Conservation (phyloP, 139 green algal species). For the Pycnococcus provasolii region DNA sequence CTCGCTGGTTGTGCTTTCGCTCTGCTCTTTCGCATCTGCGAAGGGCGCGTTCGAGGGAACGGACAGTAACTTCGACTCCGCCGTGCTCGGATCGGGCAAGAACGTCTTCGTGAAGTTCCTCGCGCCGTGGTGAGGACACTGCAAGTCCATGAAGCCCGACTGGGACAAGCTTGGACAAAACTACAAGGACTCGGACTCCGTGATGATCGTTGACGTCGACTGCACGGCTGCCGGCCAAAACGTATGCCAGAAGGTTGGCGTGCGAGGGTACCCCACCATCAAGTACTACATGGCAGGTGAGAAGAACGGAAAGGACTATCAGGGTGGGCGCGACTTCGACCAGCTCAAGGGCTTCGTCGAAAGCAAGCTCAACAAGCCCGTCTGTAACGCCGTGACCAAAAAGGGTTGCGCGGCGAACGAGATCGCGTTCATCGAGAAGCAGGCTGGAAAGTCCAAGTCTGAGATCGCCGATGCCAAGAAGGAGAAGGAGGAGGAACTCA, state of each 20-base stretch:
- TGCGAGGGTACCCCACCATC: slow-evolving; percentile 31
- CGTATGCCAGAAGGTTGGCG: slow-evolving; percentile 23
- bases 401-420: slow-evolving; percentile 26
- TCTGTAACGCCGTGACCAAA: slow-evolving; percentile 25
- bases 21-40: not conserved
- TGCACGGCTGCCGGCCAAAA: slow-evolving; percentile 26
- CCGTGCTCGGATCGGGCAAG: slow-evolving; percentile 19
- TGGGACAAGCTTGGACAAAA: slow-evolving; percentile 28
- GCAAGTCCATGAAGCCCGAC: slow-evolving; percentile 32
- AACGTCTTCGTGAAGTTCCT: slow-evolving; percentile 29
- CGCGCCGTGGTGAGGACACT: slow-evolving; percentile 34
- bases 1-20: too few species aligned
- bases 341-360: slow-evolving; percentile 15
- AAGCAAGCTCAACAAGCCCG: slow-evolving; percentile 18
- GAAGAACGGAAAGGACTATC: slow-evolving; percentile 30
- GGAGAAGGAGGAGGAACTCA: slow-evolving; percentile 10
- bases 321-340: slow-evolving; percentile 19
- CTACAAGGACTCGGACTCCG: slow-evolving; percentile 8
- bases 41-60: slow-evolving; percentile 8
- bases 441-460: slow-evolving; percentile 4
- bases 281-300: slow-evolving; percentile 26
- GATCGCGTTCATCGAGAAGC: slow-evolving; percentile 24
- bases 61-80: slow-evolving; percentile 27
- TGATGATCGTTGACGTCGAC: slow-evolving; percentile 32
- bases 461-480: slow-evolving; percentile 9